Base-by-base conservation (phyloP, 192 early-diverging fungal species). In the Entrophospora sp. region DNA sequence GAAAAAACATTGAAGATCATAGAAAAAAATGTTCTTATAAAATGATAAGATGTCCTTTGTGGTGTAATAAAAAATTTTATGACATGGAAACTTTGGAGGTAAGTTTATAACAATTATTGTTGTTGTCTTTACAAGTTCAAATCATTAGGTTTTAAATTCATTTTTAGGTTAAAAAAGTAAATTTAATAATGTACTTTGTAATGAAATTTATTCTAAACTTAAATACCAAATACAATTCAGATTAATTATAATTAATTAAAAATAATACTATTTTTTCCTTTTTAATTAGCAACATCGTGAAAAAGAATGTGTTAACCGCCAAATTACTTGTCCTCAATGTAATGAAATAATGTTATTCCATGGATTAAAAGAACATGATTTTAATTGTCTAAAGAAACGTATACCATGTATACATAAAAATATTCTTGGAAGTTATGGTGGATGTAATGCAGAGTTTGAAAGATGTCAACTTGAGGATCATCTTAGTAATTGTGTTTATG, bases 381-480 rank as follows among this genome's bases (percentile, higher is more conserved):
- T 12, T 1, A 38, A 66, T n/a, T 68, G 67, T 62, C 63, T 48
- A 31, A 35, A 34, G 14, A 62, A 62, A 24, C 35, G 18, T 9
- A 62, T 68, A 37, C 44, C 9, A 46, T 68, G 67, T 56, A 63
- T 62, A n/a, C 67, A 68, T 24, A 43, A 28, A 32, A 62, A 49
- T 36, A 60, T 68, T 36, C 32, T 68, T 12, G 67, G 67, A 5
- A 60, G 57, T 62, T 68, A 46, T 48, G 67, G 67, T 13, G 67
- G 67, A 7, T 68, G 67, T 42, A 16, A 18, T 18, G 48, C 66
- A 36, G 46, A 58, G 24, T 68, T 68, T 64, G 48, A 68, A 37
- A 31, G 67, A 27, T 18, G 20, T 32, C 28, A 68, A 12, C 38
- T 68, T 38, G 10, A 4, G 5, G 32, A 38, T 13, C 67, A 68